A percentile compares a stretch with the other conserved stretches of the same genome.
Evolutionary conservation across 108 stramenopile species (phyloP).

Genomic region (Aurantiochytrium sp.): DNA sequence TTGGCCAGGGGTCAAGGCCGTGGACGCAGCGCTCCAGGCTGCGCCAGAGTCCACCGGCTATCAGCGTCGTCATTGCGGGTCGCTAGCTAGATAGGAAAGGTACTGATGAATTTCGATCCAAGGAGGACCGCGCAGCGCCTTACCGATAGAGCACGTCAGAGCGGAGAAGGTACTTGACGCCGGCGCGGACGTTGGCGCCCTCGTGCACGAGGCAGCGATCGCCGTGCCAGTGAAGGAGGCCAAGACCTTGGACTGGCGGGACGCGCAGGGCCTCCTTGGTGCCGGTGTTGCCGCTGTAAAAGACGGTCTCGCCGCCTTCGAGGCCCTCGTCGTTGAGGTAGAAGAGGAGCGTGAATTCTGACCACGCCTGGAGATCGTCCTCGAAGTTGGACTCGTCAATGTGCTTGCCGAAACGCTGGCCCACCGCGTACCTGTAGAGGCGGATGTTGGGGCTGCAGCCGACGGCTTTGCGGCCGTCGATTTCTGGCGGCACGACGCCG

Average conservation of each 20-base stretch:
- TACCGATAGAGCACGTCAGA: constrained; percentile 65
- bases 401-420: constrained; percentile 78
- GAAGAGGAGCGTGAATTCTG: constrained; percentile 75
- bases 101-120: too few species aligned
- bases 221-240: constrained; percentile 78
- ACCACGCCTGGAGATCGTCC: constrained; percentile 41
- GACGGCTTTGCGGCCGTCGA: constrained; percentile 49
- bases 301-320: constrained; percentile 70
- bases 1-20: not conserved
- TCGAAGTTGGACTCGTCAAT: constrained; percentile 66
- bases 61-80: too few species aligned
- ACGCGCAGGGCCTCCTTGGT: constrained; percentile 51
- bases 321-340: constrained; percentile 65
- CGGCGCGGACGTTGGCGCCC: constrained; percentile 70
- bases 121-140: too few species aligned
- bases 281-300: constrained; percentile 47
- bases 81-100: too few species aligned
- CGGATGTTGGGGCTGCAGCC: constrained; percentile 79
- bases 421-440: constrained; percentile 71
- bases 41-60: not conserved
- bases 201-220: constrained; percentile 77
- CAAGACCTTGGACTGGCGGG: constrained; percentile 63
- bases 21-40: not conserved
- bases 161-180: constrained; percentile 75
- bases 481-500: constrained; percentile 28